Evolutionary conservation across 202 grass and related monocot species (phyloP), one percentile per base, ranked within the genome.

Genomic region (Brachypodium distachyon): DNA sequence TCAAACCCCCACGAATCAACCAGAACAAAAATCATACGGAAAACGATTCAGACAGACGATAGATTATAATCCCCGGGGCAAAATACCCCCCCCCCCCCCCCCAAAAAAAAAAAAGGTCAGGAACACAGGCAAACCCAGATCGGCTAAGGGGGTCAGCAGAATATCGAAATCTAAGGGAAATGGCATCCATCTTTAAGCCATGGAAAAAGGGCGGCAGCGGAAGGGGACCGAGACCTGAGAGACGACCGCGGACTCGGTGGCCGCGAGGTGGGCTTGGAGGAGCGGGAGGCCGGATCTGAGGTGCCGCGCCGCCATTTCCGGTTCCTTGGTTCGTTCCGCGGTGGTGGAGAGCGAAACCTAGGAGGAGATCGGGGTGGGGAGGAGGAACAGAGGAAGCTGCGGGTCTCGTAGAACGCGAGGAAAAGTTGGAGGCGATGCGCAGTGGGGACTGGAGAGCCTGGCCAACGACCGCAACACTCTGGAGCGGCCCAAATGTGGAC

Each of bases 261-360:
- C 69, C 43, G 46, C 44, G 38, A 88, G 61, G 81, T 54, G 80
- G 22, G 53, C 43, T 32, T 72, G 81, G 37, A 88, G 61, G 70
- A 84, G 70, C 9, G 70, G 61, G 37, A 84, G 28, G 9, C 70
- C 76, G 76, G 86, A 84, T 84, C 86, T 84, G 54, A 88, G 81
- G 81, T 84, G 62, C 61, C 86, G 81, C 70, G 76, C 86, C 46
- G 86, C 81, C 86, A 88, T 88, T 88, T 52, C 36, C 75, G 18
- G 50, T 6, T 77, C 12, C 31, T 61, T 48, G 19, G 13, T 48
- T 74, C 25, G 36, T 73, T 55, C 50, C 34, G 70, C 70, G 51
- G 70, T 42, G 51, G 51, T 73, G 51, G 51, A 29, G 61, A 68
- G 28, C 40, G 81, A 76, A 76, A 83, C 81, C 72, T 77, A 25